Evolutionary conservation across 2,329 filamentous ascomycete species (phyloP).

Genomic region (Thermoascus crustaceus): DNA sequence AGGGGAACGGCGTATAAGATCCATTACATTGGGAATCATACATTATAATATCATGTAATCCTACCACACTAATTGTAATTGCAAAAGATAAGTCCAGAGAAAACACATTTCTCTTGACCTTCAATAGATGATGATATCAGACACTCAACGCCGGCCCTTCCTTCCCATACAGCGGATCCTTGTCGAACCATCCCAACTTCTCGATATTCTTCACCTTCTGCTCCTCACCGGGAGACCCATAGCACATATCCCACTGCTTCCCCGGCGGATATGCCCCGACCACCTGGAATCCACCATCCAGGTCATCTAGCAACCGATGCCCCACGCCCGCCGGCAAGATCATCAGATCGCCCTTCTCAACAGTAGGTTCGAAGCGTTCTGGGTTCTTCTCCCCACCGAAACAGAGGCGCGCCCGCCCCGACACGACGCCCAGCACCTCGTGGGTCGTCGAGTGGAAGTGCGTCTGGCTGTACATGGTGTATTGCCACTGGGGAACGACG

Average conservation of each 20-base stretch:
- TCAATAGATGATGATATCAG: slow-evolving; percentile 10
- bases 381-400: slow-evolving; percentile 60
- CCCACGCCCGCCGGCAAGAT: slow-evolving; percentile 59
- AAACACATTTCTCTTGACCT: not conserved
- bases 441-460: slow-evolving; percentile 63
- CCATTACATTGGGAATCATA: no score
- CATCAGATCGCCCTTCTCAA: slow-evolving; percentile 55
- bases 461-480: slow-evolving; percentile 58
- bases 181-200: slow-evolving; percentile 48
- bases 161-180: slow-evolving; percentile 53
- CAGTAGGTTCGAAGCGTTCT: slow-evolving; percentile 45
- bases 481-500: slow-evolving; percentile 58
- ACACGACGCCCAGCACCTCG: slow-evolving; percentile 55
- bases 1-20: no score
- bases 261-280: slow-evolving; percentile 56
- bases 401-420: slow-evolving; percentile 52
- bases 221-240: slow-evolving; percentile 52
- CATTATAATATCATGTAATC: no score
- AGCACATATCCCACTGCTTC: slow-evolving; percentile 62
- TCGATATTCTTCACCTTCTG: slow-evolving; percentile 43
- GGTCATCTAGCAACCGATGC: slow-evolving; percentile 54
- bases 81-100: no score
- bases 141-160: slow-evolving; percentile 44
- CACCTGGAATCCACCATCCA: slow-evolving; percentile 53
- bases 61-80: no score